Conservation (phyloP, 768 basidiomycete genomes). For the Panellus pusillus region DNA sequence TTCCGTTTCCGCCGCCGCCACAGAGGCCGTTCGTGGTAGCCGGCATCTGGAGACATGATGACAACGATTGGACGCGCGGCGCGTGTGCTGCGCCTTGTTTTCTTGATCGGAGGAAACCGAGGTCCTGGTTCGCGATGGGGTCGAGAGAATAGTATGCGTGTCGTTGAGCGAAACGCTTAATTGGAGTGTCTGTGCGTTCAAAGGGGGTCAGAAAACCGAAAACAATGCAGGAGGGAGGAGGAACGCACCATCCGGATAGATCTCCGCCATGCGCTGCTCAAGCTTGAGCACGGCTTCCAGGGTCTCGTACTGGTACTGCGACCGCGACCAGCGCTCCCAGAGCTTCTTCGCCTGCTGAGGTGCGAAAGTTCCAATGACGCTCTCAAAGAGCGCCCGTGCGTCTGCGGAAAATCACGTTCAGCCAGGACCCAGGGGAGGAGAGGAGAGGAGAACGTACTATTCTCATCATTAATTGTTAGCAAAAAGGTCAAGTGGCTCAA, state of each 20-base stretch:
- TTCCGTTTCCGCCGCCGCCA: background rate
- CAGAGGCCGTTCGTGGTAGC: background rate
- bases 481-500: conserved; percentile 89
- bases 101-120: conserved; percentile 72
- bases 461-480: conserved; percentile 92
- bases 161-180: conserved; percentile 88
- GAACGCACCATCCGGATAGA: conserved; percentile 76
- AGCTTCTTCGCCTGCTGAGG: conserved; percentile 78
- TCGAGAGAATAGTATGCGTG: conserved; percentile 83
- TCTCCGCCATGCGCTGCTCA: conserved; percentile 85
- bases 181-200: conserved; percentile 66
- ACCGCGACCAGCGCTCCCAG: conserved; percentile 95
- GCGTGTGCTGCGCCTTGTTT: conserved; percentile 25
- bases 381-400: conserved; percentile 93
- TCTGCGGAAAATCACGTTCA: conserved; percentile 47
- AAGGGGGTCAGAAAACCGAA: background rate
- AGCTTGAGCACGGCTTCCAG: conserved; percentile 84
- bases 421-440: no score
- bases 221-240: background rate
- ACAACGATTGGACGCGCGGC: no score
- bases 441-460: conserved; percentile 71
- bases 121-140: conserved; percentile 84
- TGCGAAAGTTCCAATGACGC: conserved; percentile 75
- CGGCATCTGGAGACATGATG: background rate
- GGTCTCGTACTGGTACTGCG: conserved; percentile 96